These are phyloP conservation scores for Elongisporangium anandrum DNA, from an alignment of 352 stramenopile species.

Conservation along the genomic window DNA sequence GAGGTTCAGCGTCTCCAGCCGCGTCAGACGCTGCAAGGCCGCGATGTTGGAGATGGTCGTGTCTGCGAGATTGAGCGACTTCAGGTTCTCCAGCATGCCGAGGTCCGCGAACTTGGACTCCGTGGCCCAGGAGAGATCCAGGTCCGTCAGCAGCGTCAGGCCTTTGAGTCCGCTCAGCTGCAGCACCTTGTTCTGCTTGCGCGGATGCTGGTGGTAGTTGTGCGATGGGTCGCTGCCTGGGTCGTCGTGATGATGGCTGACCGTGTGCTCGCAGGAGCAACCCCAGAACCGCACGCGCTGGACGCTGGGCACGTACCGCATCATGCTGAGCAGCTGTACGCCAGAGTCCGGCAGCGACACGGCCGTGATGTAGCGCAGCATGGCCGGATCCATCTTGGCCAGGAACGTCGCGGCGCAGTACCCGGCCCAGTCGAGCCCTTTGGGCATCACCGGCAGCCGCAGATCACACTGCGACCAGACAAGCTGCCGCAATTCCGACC, in stretches of 20 bases:
- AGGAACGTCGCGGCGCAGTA: conserved; percentile 38
- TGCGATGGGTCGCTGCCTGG: conserved; percentile 1
- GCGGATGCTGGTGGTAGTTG: conserved; percentile 7
- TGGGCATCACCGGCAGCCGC: conserved; percentile 26
- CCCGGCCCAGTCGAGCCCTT: not conserved
- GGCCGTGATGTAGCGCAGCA: conserved; percentile 22
- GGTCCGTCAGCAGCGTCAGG: conserved; percentile 20
- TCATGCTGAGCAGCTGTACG: conserved; percentile 32
- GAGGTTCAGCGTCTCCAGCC: conserved; percentile 13
- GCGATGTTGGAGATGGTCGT: not conserved
- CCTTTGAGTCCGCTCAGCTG: not conserved
- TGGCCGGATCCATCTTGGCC: conserved; percentile 18
- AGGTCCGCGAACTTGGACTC: conserved; percentile 22
- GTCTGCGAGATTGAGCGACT: conserved; percentile 18
- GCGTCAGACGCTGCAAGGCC: not conserved
- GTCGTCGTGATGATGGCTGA: not conserved
- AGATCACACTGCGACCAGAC: conserved; percentile 34
- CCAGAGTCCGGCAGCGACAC: conserved; percentile 31
- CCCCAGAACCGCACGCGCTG: conserved; percentile 34
- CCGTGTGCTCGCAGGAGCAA: conserved; percentile 24
- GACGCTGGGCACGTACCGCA: conserved; percentile 26
- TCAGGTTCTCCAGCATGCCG: conserved; percentile 19
- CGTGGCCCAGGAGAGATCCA: conserved; percentile 29
- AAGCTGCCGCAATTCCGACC: conserved; percentile 37
- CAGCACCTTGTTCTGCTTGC: conserved; percentile 1